Evolutionary conservation across 2,329 filamentous ascomycete species (phyloP).

Genomic region (Myriosclerotinia duriaeana): DNA sequence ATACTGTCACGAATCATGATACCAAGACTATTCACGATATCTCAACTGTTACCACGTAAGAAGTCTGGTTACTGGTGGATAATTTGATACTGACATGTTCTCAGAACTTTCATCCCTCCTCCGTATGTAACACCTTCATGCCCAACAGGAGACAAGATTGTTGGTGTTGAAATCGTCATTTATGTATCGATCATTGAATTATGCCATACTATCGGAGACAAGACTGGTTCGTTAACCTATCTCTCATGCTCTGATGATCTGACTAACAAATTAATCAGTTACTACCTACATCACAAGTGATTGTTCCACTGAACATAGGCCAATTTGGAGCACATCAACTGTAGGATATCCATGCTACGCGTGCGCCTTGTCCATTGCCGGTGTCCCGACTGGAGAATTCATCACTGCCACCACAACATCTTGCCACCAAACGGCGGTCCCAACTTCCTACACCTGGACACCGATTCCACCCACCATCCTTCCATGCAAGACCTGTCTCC

Average conservation of each 20-base stretch:
- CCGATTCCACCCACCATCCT: slow-evolving; percentile 22
- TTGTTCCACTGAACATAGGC: slow-evolving; percentile 25
- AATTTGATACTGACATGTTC: not conserved
- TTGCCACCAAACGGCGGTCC: slow-evolving; percentile 20
- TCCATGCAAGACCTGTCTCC: slow-evolving; percentile 26
- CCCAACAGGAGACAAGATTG: slow-evolving; percentile 27
- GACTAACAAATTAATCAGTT: slow-evolving; percentile 21
- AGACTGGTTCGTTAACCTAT: slow-evolving; percentile 10
- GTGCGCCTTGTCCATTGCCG: slow-evolving; percentile 25
- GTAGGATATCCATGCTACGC: slow-evolving; percentile 28
- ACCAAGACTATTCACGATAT: slow-evolving; percentile 22
- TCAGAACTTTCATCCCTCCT: slow-evolving; percentile 27
- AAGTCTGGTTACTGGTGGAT: not conserved
- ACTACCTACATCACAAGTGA: slow-evolving; percentile 26
- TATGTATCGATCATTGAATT: slow-evolving; percentile 39
- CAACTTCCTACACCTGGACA: slow-evolving; percentile 26
- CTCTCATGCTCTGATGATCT: too few species aligned
- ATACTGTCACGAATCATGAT: slow-evolving; percentile 12
- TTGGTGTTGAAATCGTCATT: slow-evolving; percentile 42
- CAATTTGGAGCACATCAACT: slow-evolving; percentile 26
- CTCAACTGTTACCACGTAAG: slow-evolving; percentile 24
- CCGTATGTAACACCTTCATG: slow-evolving; percentile 29
- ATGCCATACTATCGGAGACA: slow-evolving; percentile 31
- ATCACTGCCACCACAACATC: slow-evolving; percentile 27
- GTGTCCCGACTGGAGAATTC: slow-evolving; percentile 20